Percentiles rank a stretch among this genome's conserved stretches.
These are phyloP conservation scores for Thelonectria rubi DNA, from an alignment of 2,329 filamentous ascomycete genomes.

Conservation along the genomic window DNA sequence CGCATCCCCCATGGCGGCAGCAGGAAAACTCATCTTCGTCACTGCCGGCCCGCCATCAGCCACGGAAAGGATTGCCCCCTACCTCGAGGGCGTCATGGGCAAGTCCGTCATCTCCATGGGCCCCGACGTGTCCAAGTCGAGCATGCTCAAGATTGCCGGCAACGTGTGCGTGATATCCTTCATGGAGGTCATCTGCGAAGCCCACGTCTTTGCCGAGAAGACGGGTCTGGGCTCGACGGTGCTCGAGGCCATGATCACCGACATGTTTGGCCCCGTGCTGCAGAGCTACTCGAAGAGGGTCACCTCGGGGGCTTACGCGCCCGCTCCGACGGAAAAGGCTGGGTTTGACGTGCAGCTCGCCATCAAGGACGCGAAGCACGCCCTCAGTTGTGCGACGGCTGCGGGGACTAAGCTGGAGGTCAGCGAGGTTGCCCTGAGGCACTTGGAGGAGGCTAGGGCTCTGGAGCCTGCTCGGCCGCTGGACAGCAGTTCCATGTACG, in stretches of 20 bases:
- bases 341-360: constrained; percentile 21
- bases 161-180: constrained; percentile 47
- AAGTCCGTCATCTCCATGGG: constrained; percentile 52
- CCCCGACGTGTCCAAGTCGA: constrained; percentile 51
- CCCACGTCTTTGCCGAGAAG: constrained; percentile 45
- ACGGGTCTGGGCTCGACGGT: constrained; percentile 37
- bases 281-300: constrained; percentile 42
- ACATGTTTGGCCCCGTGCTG: constrained; percentile 43
- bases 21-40: constrained; percentile 54
- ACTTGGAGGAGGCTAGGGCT: constrained; percentile 14
- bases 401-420: constrained; percentile 13
- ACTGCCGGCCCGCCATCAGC: constrained; percentile 49
- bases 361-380: constrained; percentile 22
- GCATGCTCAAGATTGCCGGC: constrained; percentile 54
- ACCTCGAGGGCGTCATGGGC: constrained; percentile 53
- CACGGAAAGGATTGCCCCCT: constrained; percentile 47
- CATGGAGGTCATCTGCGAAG: constrained; percentile 43
- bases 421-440: constrained; percentile 14
- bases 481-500: constrained; percentile 25
- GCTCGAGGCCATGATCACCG: constrained; percentile 41
- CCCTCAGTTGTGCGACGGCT: constrained; percentile 9
- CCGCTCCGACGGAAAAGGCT: constrained; percentile 7
- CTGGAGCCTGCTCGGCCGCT: constrained; percentile 9
- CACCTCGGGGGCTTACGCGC: constrained; percentile 42
- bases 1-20: constrained; percentile 52